Evolutionary conservation across 139 green algal species (phyloP), one percentile per base, ranked within the genome.

Genomic region (Chlamydomonas incerta): DNA sequence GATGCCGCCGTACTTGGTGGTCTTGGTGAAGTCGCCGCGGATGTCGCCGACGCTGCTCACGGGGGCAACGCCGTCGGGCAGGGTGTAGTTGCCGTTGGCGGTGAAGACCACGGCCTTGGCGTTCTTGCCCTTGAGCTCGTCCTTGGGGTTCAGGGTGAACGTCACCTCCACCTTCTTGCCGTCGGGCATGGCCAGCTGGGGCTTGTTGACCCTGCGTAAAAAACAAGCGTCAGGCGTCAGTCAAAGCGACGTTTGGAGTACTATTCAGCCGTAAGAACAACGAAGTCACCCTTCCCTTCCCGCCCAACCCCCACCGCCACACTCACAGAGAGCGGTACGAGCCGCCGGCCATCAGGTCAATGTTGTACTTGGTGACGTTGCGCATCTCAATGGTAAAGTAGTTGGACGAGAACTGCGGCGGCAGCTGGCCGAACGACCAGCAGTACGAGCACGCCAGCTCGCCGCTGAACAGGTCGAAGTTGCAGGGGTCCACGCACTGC

Each of bases 401-500:
- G 26, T 34, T 31, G 57, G 58, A 70, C 9, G 80, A 29, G n/a
- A 80, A 86, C 26, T n/a, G 67, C 28, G 70, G 68, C 52, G 80
- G 80, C 80, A 86, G 72, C 68, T 77, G 68, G 23, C 68, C 67
- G n/a, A 86, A 79, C 21, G 80, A 67, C 80, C 80, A 86, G 80
- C 80, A 86, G 57, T 86, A 86, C 20, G 34, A 63, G 28, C 79
- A 80, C 4, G 80, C 80, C 55, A 86, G 70, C 68, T 86, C 80
- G 69, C 80, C 80, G 33, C 52, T 41, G n/a, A 86, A 86, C 52
- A 68, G 52, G 52, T 86, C 80, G 15, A 72, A 86, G 69, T 86
- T 86, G 80, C 68, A 69, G 28, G 80, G 80, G 67, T 86, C 80
- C n/a, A 86, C 68, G 68, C 80, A 86, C 80, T 86, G 79, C 47